Conservation (phyloP, 257 asterid genomes). For the Schizonepeta tenuifolia region DNA sequence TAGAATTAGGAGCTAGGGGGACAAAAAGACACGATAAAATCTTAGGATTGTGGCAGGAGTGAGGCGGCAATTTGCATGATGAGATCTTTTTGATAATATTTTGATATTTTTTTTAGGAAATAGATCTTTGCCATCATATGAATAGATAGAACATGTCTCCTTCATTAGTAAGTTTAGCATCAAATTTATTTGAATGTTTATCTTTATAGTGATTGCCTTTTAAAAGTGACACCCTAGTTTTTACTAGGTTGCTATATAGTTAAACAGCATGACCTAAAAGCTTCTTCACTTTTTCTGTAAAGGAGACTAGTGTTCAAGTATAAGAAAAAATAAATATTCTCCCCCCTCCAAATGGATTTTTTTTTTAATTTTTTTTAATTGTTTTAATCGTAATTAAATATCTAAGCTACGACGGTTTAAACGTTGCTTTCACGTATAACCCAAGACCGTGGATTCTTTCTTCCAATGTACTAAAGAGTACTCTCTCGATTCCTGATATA, state of each 20-base stretch:
- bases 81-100: slow-evolving; percentile 19
- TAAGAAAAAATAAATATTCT: neutral
- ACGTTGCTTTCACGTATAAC: neutral
- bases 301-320: neutral
- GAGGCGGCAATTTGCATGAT: slow-evolving; percentile 24
- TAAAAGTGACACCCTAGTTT: slow-evolving; percentile 15
- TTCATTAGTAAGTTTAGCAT: neutral
- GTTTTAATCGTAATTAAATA: no score
- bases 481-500: no score
- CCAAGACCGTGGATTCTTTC: neutral
- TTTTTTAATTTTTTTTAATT: no score
- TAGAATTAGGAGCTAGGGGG: neutral
- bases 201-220: neutral
- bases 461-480: no score
- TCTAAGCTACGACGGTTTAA: no score
- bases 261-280: slow-evolving; percentile 30
- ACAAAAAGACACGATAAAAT: neutral
- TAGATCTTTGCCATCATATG: slow-evolving; percentile 17
- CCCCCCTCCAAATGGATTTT: neutral
- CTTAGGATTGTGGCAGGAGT: slow-evolving; percentile 7
- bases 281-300: slow-evolving; percentile 23
- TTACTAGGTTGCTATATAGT: neutral
- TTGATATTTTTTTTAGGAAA: slow-evolving; percentile 10
- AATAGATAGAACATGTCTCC: slow-evolving; percentile 8
- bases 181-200: neutral